Evolutionary conservation across 78 protist species (phyloP), one percentile per base, ranked within the genome.

Genomic region (Capsaspora owczarzaki): DNA sequence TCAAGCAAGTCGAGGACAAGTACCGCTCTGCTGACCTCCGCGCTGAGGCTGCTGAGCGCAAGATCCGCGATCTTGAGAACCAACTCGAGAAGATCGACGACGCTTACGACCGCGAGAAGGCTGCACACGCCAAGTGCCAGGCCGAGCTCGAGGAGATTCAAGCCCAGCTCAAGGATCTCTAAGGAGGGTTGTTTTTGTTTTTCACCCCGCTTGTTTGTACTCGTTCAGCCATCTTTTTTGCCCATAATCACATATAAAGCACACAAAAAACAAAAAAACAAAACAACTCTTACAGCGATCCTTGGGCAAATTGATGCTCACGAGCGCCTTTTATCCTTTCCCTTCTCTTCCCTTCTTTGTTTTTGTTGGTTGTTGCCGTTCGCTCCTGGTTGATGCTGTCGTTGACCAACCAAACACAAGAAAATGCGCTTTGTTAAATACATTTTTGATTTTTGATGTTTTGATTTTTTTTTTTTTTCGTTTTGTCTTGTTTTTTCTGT

Each of bases 61-160:
- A 63, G 41, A 41, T 63, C 42, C 72, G 72, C 41, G 72, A 63
- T 35, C 72, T 35, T 8, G 72, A 63, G 72, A 63, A 63, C 42
- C 35, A 63, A 41, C 27, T 22, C 41, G 72, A 63, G 72, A 35
- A 29, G 72, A 35, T 63, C 40, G 72, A 63, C 42, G 72, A 63
- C 23, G 72, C 72, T 4, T 25, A 12, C 41, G 72, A 8, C 16
- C 42, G 33, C n/a, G 5, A 8, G 43, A 29, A 35, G 41, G 41
- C 19, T 41, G 33, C 27, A 41, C 33, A 63, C 72, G 41, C 43
- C 72, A 14, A 63, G 72, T 35, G 27, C 72, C 27, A 63, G 72
- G 33, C 6, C 33, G 72, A 63, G 72, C 72, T 63, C 43, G 72
- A 63, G 4, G 43, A 63, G 33, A 63, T 41, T 8, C 72, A 33